phyloP scores from a whole-genome alignment of 768 basidiomycete genomes.

The Glaciozyma martinii region DNA sequence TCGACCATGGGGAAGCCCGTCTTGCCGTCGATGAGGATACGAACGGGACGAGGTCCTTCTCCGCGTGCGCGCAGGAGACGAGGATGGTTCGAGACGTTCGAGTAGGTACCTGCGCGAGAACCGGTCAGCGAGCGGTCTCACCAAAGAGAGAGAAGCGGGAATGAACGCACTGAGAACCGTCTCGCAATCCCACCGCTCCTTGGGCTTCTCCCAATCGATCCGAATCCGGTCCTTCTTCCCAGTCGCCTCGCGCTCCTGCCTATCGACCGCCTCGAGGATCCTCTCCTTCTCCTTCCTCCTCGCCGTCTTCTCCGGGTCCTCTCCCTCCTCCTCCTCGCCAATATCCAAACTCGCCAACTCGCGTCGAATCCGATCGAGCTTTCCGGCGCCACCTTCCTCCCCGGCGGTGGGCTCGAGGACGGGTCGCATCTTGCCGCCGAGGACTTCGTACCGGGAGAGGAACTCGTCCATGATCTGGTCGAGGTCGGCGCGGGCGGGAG shows the following conservation, averaged over 20 bases:
- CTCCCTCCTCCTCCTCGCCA: slow-evolving; percentile 40
- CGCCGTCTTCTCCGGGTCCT: slow-evolving; percentile 42
- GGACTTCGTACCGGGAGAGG: slow-evolving; percentile 77
- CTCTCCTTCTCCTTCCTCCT: slow-evolving; percentile 26
- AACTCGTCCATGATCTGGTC: slow-evolving; percentile 87
- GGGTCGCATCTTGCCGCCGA: slow-evolving; percentile 75
- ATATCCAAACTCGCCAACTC: slow-evolving; percentile 41
- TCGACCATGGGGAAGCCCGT: slow-evolving; percentile 63
- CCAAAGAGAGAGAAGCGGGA: neutral
- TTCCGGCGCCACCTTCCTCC: slow-evolving; percentile 41
- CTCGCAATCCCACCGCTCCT: slow-evolving; percentile 85
- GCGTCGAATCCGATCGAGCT: slow-evolving; percentile 67
- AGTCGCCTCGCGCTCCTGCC: slow-evolving; percentile 40
- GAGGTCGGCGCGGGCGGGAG: slow-evolving; percentile 52
- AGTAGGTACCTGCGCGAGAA: slow-evolving; percentile 65
- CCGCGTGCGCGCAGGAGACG: slow-evolving; percentile 66
- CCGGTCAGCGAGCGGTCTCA: neutral
- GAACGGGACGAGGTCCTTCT: slow-evolving; percentile 46
- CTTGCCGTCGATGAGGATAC: slow-evolving; percentile 62
- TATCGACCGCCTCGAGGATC: slow-evolving; percentile 26
- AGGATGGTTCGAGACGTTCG: slow-evolving; percentile 97
- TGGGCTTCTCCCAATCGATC: slow-evolving; percentile 45
- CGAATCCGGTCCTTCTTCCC: slow-evolving; percentile 37
- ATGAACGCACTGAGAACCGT: slow-evolving; percentile 75
- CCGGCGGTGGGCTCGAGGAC: slow-evolving; percentile 39